phyloP scores from a whole-genome alignment of 2,329 filamentous ascomycete species.

The Colletotrichum lupini region DNA sequence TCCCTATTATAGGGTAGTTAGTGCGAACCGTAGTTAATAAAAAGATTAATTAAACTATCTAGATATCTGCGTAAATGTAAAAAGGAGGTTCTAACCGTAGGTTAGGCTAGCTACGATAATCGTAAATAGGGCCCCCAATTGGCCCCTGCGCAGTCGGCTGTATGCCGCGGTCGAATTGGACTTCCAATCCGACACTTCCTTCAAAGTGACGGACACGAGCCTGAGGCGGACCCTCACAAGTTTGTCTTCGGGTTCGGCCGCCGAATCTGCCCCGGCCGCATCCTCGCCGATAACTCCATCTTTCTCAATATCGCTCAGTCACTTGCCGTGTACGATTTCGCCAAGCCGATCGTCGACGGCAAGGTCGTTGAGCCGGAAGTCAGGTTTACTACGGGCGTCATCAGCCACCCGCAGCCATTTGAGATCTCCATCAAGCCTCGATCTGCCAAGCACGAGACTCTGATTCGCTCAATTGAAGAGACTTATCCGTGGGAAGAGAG shows the following conservation, averaged over 20 bases:
- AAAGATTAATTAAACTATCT: no score
- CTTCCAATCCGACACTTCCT: no score
- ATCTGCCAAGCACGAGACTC: slow-evolving; percentile 23
- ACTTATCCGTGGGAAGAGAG: slow-evolving; percentile 33
- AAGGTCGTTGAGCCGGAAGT: slow-evolving; percentile 43
- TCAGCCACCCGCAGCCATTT: slow-evolving; percentile 33
- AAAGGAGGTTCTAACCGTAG: no score
- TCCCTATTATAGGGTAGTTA: no score
- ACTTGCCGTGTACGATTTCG: slow-evolving; percentile 58
- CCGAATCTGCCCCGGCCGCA: slow-evolving; percentile 38
- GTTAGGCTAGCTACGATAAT: no score
- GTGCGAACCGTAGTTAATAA: no score
- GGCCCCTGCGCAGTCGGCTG: no score
- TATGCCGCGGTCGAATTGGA: no score
- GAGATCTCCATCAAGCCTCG: slow-evolving; percentile 26
- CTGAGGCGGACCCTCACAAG: slow-evolving; percentile 33
- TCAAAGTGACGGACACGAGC: slow-evolving; percentile 7
- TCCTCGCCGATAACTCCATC: slow-evolving; percentile 36
- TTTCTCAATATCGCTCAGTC: slow-evolving; percentile 49
- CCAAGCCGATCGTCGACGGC: slow-evolving; percentile 47
- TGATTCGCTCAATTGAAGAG: slow-evolving; percentile 29
- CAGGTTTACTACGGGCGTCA: slow-evolving; percentile 17
- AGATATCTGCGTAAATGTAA: no score
- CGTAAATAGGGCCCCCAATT: no score
- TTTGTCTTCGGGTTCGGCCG: slow-evolving; percentile 38